Evolutionary conservation across 106 monocot species (phyloP), one percentile per base, ranked within the genome.

Genomic region (Allium cepa): DNA sequence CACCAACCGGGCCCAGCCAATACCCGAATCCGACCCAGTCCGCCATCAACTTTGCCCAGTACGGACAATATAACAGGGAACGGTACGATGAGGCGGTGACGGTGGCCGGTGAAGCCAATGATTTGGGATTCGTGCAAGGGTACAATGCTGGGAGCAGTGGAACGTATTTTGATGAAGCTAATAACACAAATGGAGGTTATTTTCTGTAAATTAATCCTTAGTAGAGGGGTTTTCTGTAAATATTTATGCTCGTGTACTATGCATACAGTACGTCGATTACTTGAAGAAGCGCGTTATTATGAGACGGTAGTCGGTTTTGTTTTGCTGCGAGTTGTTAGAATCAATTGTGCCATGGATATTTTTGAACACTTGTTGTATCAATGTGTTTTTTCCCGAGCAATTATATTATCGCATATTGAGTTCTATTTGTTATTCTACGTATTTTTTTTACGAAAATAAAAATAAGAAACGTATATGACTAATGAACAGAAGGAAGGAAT

Each of bases 1-100:
- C 79, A 11, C 80, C 83, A 7, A 58, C 83, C 18, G 75, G 56
- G 15, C 73, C 57, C 8, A 75, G 75, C 7, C 72, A 64, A 10
- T 72, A 73, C 48, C 10, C 59, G 4, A 11, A 48, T 46, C 50
- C 47, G 3, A 48, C 17, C 26, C 17, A 55, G 1, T 68, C 79
- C 15, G 17, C 59, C 28, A 64, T 79, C 69, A 74, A 47, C 64
- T 79, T 79, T 47, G 77, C 49, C 1, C 72, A 73, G 46, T 47
- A 13, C 18, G 70, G 63, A 18, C 77, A 69, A 14, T 66, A 18
- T 15, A 63, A 50, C 56, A 26, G 36, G 62, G 51, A 65, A 46
- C 10, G 7, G 62, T 62, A 46, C 62, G 47, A 49, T 0, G 64
- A 17, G 64, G 49, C 47, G 17, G 46, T 57, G 18, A 28, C 7